A percentile compares a stretch with the other conserved stretches of the same genome.
Conservation (phyloP, 148 eudicot genomes). For the Camellia lanceoleosa region DNA sequence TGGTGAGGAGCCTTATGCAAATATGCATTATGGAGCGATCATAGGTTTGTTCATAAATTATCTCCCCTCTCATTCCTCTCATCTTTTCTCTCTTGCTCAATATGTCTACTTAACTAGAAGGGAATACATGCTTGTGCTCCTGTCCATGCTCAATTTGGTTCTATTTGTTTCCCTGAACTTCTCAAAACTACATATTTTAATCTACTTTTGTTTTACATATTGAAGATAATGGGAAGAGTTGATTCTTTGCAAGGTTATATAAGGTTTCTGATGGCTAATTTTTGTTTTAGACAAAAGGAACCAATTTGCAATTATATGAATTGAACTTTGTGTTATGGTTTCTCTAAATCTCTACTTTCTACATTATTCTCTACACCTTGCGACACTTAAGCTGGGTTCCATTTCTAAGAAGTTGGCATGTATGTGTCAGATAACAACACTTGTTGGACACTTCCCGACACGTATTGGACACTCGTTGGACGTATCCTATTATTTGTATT, state of each 20-base stretch:
- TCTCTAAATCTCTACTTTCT: background rate
- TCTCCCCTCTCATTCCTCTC: background rate
- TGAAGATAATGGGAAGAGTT: background rate
- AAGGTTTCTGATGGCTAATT: background rate
- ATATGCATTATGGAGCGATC: slow-evolving; percentile 48
- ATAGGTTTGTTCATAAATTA: slow-evolving; percentile 26
- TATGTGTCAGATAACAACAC: no score
- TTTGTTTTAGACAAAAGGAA: background rate
- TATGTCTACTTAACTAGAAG: slow-evolving; percentile 4
- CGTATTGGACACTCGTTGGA: no score
- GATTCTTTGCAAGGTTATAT: background rate
- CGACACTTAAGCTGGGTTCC: background rate
- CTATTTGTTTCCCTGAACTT: background rate
- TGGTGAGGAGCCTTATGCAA: slow-evolving; percentile 52
- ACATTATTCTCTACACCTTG: background rate
- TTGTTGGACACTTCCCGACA: no score
- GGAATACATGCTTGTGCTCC: background rate
- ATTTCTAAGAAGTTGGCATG: background rate
- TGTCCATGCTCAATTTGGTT: background rate
- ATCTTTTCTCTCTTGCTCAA: background rate
- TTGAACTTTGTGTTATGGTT: background rate
- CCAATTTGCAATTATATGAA: background rate
- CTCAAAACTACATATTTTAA: background rate
- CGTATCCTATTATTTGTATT: no score
- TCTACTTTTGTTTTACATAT: background rate